Conservation (phyloP, 139 green algal genomes). For the Edaphochlamys debaryana region DNA sequence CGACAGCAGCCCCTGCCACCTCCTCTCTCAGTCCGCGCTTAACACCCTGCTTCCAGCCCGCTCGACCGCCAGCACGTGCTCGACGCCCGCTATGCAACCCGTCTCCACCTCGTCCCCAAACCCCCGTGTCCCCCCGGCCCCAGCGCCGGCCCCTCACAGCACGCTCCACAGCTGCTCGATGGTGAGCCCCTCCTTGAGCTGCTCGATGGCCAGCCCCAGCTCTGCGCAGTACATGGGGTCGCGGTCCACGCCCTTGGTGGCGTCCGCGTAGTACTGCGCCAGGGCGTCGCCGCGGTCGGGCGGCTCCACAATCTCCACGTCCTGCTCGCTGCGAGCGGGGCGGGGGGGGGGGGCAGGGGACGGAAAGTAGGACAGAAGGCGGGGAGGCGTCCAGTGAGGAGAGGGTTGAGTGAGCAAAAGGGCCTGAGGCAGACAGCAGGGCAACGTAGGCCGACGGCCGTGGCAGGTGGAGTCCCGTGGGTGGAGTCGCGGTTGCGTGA, state of each 20-base stretch:
- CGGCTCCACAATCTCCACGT: slow-evolving; percentile 67
- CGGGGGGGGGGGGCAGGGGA: too few relatives aligned
- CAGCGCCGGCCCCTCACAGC: slow-evolving; percentile 62
- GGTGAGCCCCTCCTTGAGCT: slow-evolving; percentile 63
- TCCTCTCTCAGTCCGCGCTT: too few relatives aligned
- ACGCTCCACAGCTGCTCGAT: slow-evolving; percentile 77
- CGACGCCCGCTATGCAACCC: too few relatives aligned
- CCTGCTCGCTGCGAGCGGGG: slow-evolving; percentile 57
- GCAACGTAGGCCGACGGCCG: not conserved
- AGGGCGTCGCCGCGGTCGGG: slow-evolving; percentile 59
- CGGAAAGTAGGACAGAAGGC: not conserved
- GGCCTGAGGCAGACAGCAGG: not conserved
- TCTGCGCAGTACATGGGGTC: slow-evolving; percentile 68
- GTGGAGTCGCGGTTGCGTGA: too few relatives aligned
- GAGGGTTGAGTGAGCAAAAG: too few relatives aligned
- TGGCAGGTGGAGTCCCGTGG: too few relatives aligned
- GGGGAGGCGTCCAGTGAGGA: not conserved
- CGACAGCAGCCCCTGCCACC: too few relatives aligned
- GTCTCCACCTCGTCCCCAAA: not conserved
- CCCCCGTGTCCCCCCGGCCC: too few relatives aligned
- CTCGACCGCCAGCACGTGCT: too few relatives aligned
- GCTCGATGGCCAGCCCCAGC: slow-evolving; percentile 76
- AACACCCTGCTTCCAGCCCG: too few relatives aligned
- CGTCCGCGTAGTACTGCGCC: slow-evolving; percentile 72
- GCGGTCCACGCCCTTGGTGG: slow-evolving; percentile 46